These are phyloP conservation scores for Rheum nobile DNA, from an alignment of 148 eudicot species.

Conservation along the genomic window DNA sequence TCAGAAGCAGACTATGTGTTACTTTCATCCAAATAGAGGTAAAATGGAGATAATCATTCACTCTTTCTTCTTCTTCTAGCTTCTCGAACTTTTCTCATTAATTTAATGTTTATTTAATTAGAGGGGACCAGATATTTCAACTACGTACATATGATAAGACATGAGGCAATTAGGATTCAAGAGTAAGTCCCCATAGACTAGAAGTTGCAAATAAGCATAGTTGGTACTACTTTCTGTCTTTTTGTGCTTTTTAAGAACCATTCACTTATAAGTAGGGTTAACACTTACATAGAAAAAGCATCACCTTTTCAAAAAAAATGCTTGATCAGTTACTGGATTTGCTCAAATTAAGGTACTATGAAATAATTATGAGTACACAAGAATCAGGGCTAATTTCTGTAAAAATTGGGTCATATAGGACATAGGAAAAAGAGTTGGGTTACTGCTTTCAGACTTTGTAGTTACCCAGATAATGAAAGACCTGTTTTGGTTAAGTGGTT, in stretches of 20 bases:
- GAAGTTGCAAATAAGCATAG: not conserved
- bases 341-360: not conserved
- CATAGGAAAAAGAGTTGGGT: not conserved
- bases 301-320: too few species aligned
- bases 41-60: conserved; percentile 2
- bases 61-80: not conserved
- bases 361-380: not conserved
- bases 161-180: not conserved
- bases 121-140: not conserved
- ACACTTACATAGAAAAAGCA: too few species aligned
- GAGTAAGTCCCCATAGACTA: not conserved
- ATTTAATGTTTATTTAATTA: not conserved
- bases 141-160: not conserved
- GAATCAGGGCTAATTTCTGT: not conserved
- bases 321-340: not conserved
- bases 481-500: not conserved
- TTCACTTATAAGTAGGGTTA: too few species aligned
- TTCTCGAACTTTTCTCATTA: not conserved
- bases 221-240: not conserved
- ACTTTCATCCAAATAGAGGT: conserved; percentile 25
- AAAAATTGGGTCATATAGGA: not conserved
- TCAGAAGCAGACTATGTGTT: conserved; percentile 25
- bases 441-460: not conserved
- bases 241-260: too few species aligned
- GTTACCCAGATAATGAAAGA: not conserved